These are phyloP conservation scores for Ceratocystis eucalypticola DNA, from an alignment of 2,329 filamentous ascomycete species.

Conservation along the genomic window DNA sequence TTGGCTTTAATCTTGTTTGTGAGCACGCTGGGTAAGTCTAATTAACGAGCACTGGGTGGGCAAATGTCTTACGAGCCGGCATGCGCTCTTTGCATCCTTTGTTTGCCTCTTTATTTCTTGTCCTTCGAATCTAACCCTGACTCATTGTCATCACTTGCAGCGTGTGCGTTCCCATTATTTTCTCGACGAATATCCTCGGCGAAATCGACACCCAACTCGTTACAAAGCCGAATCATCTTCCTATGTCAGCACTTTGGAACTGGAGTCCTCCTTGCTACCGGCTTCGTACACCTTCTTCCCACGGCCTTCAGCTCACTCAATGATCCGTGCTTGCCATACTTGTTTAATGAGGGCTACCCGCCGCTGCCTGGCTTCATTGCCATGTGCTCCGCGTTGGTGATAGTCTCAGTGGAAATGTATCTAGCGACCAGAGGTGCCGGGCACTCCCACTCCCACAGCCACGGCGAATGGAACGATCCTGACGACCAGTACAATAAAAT, in stretches of 20 bases:
- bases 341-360: slow-evolving; percentile 67
- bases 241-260: slow-evolving; percentile 65
- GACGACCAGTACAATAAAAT: slow-evolving; percentile 24
- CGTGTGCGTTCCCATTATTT: slow-evolving; percentile 53
- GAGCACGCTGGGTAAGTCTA: slow-evolving; percentile 40
- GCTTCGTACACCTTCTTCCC: slow-evolving; percentile 64
- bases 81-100: neutral
- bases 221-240: slow-evolving; percentile 47
- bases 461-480: slow-evolving; percentile 35
- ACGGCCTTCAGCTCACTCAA: slow-evolving; percentile 54
- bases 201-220: slow-evolving; percentile 7
- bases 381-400: slow-evolving; percentile 67
- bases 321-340: slow-evolving; percentile 58
- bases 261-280: slow-evolving; percentile 72
- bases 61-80: neutral
- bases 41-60: neutral
- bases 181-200: slow-evolving; percentile 36
- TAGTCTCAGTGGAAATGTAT: slow-evolving; percentile 79
- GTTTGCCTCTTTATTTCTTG: slow-evolving; percentile 1
- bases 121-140: neutral
- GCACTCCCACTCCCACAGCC: slow-evolving; percentile 45
- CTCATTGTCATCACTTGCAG: slow-evolving; percentile 25
- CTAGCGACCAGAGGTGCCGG: slow-evolving; percentile 58
- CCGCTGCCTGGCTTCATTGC: slow-evolving; percentile 71
- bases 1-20: slow-evolving; percentile 51